Percentiles rank a stretch among this genome's conserved stretches.
These are phyloP conservation scores for Pestalotiopsis sp. DNA, from an alignment of 2,329 filamentous ascomycete genomes.

Conservation along the genomic window DNA sequence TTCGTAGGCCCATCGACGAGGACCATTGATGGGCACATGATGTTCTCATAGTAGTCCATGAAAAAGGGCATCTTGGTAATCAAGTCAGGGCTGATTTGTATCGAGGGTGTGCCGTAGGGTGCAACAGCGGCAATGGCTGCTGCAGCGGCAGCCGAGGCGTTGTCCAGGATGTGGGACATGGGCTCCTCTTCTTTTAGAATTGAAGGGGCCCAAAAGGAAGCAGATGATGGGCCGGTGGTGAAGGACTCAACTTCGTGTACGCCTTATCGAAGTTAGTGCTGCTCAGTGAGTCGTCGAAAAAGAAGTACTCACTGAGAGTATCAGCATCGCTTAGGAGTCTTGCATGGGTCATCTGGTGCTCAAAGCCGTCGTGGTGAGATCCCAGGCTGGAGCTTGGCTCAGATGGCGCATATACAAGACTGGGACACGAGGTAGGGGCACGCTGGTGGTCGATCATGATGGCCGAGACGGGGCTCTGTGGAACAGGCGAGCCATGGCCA, in stretches of 20 bases:
- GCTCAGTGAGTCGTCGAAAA: conserved; percentile 18
- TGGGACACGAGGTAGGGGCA: conserved; percentile 63
- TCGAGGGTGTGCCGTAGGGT: conserved; percentile 46
- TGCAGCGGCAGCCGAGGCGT: conserved; percentile 35
- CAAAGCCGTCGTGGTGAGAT: conserved; percentile 62
- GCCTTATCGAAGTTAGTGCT: conserved; percentile 33
- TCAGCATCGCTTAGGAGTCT: conserved; percentile 60
- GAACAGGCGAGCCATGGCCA: conserved; percentile 54
- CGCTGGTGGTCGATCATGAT: conserved; percentile 61
- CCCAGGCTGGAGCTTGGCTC: conserved; percentile 64
- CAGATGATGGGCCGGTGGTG: conserved; percentile 52
- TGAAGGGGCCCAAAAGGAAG: conserved; percentile 50
- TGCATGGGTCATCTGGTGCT: conserved; percentile 47
- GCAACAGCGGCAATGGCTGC: conserved; percentile 19
- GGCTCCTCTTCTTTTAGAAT: conserved; percentile 47
- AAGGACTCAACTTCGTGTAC: conserved; percentile 57
- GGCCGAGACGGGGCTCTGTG: conserved; percentile 57
- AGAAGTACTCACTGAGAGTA: conserved; percentile 55
- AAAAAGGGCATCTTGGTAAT: conserved; percentile 83
- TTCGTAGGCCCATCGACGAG: conserved; percentile 86
- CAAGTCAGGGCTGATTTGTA: conserved; percentile 63
- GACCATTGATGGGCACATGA: conserved; percentile 89
- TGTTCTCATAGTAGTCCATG: conserved; percentile 91
- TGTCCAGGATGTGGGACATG: conserved; percentile 43
- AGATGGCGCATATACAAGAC: conserved; percentile 62